Percentiles rank a stretch among this genome's conserved stretches.
Evolutionary conservation across 2,329 filamentous ascomycete genomes (phyloP).

Genomic region (Incumbomyces lentus): DNA sequence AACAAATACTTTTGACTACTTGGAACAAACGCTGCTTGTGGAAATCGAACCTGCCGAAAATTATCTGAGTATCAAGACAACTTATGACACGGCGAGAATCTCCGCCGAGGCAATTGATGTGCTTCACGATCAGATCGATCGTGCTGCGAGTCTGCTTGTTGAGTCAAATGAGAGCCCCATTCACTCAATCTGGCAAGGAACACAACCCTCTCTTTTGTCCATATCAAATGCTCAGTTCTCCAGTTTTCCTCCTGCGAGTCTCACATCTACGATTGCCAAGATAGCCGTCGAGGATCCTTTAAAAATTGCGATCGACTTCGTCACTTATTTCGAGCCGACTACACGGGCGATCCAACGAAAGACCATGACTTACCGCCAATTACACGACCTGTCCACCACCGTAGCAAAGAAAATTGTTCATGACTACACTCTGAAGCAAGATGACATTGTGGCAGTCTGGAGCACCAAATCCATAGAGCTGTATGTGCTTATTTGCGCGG

Average conservation of each 20-base stretch:
- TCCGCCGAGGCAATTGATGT: constrained; percentile 44
- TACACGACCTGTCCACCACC: constrained; percentile 56
- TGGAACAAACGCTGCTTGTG: constrained; percentile 66
- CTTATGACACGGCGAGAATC: constrained; percentile 45
- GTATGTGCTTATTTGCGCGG: constrained; percentile 64
- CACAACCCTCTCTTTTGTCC: constrained; percentile 32
- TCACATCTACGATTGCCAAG: constrained; percentile 46
- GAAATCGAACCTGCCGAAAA: constrained; percentile 58
- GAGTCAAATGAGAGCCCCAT: constrained; percentile 27
- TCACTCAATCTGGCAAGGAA: constrained; percentile 15
- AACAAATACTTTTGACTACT: constrained; percentile 53
- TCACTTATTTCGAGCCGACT: constrained; percentile 35
- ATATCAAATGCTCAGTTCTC: constrained; percentile 36
- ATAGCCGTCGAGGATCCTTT: constrained; percentile 41
- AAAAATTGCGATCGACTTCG: constrained; percentile 55
- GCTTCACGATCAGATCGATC: constrained; percentile 53
- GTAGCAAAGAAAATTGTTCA: constrained; percentile 49
- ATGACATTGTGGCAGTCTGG: constrained; percentile 58
- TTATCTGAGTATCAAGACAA: constrained; percentile 42
- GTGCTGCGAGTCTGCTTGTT: constrained; percentile 38
- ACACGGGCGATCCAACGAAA: constrained; percentile 25
- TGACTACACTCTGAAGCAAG: constrained; percentile 34
- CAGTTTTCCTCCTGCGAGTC: constrained; percentile 31
- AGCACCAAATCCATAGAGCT: constrained; percentile 67
- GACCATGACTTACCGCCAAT: constrained; percentile 50